phyloP scores from a whole-genome alignment of 768 basidiomycete species.

The Amylocystis lapponica region DNA sequence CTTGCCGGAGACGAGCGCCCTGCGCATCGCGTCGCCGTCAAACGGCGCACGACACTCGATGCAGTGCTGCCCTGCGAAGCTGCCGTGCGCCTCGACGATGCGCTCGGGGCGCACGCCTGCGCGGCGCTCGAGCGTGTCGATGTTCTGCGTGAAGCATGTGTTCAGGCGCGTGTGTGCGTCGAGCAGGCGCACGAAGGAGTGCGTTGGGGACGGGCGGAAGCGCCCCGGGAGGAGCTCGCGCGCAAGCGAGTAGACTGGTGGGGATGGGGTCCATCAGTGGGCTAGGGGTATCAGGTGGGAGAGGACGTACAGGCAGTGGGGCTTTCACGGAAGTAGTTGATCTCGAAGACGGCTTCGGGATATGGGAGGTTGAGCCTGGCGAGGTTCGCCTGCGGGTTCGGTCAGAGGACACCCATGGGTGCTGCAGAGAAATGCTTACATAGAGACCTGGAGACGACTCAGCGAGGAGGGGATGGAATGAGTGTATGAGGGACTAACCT shows the following conservation, averaged over 20 bases:
- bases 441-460: constrained; percentile 12
- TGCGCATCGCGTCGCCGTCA: constrained; percentile 63
- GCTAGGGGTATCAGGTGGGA: not conserved
- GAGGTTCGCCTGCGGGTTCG: constrained; percentile 58
- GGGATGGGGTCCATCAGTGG: not conserved
- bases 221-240: constrained; percentile 90
- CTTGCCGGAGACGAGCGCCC: constrained; percentile 50
- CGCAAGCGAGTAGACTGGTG: constrained; percentile 79
- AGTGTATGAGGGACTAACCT: constrained; percentile 16
- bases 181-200: constrained; percentile 85
- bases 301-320: constrained; percentile 66
- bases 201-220: constrained; percentile 82
- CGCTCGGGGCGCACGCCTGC: constrained; percentile 70
- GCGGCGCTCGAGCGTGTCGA: constrained; percentile 84
- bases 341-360: constrained; percentile 94
- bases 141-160: constrained; percentile 86
- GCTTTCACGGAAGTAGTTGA: constrained; percentile 75
- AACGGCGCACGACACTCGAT: constrained; percentile 61
- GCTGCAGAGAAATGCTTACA: constrained; percentile 4
- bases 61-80: constrained; percentile 85
- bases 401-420: not conserved
- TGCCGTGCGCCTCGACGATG: constrained; percentile 94
- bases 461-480: constrained; percentile 15
- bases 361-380: constrained; percentile 76
- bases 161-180: constrained; percentile 62